A percentile compares a stretch with the other conserved stretches of the same genome.
These are phyloP conservation scores for Sphagnum fallax DNA, from an alignment of 228 moss, liverwort and hornwort genomes.

Conservation along the genomic window DNA sequence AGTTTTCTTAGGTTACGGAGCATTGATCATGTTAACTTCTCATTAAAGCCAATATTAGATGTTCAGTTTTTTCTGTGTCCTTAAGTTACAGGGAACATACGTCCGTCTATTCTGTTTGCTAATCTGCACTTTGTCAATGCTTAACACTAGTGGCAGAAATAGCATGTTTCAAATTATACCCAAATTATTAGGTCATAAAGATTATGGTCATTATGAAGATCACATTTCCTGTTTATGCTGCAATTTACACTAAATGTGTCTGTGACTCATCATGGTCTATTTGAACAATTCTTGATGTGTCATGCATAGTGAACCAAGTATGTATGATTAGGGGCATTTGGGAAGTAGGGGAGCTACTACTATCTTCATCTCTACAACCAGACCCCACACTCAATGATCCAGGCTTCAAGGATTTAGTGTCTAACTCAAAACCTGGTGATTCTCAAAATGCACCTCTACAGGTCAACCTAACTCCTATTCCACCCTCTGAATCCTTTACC, in stretches of 20 bases:
- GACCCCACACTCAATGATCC: constrained; percentile 14
- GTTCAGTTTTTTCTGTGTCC: neutral
- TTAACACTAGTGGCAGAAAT: neutral
- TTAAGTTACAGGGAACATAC: neutral
- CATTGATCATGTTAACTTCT: neutral
- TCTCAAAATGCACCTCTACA: neutral
- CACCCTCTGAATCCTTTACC: no score
- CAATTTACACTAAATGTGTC: no score
- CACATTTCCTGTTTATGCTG: no score
- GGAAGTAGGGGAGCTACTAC: constrained; percentile 25
- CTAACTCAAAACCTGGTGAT: neutral
- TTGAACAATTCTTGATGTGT: no score
- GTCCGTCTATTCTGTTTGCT: neutral
- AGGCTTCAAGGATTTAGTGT: constrained; percentile 8
- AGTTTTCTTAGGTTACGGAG: neutral
- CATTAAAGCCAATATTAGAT: no score
- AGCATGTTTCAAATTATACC: neutral
- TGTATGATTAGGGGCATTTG: neutral
- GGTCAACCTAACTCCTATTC: neutral
- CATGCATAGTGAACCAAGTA: no score
- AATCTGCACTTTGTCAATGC: neutral
- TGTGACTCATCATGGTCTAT: no score
- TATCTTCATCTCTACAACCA: constrained; percentile 27
- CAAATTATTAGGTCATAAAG: neutral
- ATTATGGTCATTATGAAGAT: no score